Base-by-base conservation (phyloP, 768 basidiomycete genomes). In the Mycena vitilis region DNA sequence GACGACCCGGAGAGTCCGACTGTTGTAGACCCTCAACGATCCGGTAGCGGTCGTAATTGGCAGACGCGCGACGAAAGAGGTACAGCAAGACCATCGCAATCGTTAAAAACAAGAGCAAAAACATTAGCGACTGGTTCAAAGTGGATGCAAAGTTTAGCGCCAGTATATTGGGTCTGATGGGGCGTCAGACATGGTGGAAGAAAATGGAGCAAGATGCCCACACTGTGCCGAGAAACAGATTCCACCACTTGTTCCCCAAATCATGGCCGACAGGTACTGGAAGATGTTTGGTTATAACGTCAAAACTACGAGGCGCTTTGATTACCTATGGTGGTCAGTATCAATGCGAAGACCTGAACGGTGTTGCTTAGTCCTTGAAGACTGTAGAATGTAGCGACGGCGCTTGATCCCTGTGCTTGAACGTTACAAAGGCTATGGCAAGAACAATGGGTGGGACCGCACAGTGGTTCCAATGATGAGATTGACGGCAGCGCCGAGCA, bases 121-220 rank as follows among this genome's bases (percentile, higher is more conserved):
- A 87, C 30, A 90, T 71, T 7, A 93, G 78, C 0, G 91, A 89
- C 73, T 88, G 84, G 16, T 85, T 79, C 20, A 89, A 78, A 7
- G 87, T 85, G 0, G 89, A 83, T 0, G 87, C 88, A 65, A 95
- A 89, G 75, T 94, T 93, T 60, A 94, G 80, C 12, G 92, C 92
- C 44, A 94, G 79, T 22, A 93, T 74, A 68, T 93, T 92, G 4
- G 93, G 93, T 67, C 92, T 91, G 54, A 20, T 54, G 18, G 66
- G 16, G 38, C 63, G 6, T 57, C 18, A 70, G 71, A 63, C 70
- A 65, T 56, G 44, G 11, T 53, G 25, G 53, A 13, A 38, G 37
- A 52, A 42, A 42, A 54, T 23, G 20, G 53, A 59, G 18, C 44
- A 49, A 44, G 4, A 61, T 18, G 15, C 76, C 89, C 73, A 91